Evolutionary conservation across 345 rosid species (phyloP).

Genomic region (Syzygium oleosum): DNA sequence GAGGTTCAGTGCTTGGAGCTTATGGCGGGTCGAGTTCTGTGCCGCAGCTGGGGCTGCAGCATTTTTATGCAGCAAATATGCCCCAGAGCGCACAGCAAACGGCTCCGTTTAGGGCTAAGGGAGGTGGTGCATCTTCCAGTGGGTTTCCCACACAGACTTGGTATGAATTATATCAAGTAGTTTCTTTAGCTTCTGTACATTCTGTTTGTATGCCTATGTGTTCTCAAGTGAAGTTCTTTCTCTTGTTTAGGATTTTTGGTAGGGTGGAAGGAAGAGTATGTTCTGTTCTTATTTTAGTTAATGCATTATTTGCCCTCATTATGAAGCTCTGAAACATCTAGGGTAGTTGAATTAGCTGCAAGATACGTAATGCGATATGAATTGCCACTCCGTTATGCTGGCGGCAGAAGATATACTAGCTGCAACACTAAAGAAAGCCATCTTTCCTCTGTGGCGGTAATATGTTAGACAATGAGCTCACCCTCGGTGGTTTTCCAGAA

Average conservation of each 20-base stretch:
- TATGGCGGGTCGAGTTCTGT: constrained; percentile 49
- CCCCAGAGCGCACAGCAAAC: constrained; percentile 18
- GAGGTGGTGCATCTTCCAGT: constrained; percentile 18
- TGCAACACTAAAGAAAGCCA: neutral
- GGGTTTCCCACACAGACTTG: constrained; percentile 34
- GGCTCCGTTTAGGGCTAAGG: constrained; percentile 22
- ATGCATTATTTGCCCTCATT: neutral
- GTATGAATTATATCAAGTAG: constrained; percentile 23
- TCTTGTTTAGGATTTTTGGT: neutral
- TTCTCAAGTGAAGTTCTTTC: neutral
- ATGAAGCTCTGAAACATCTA: neutral
- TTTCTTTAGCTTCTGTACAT: neutral
- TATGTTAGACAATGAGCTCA: neutral
- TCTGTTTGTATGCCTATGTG: neutral
- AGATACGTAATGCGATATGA: neutral
- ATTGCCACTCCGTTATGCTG: neutral
- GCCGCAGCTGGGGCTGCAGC: constrained; percentile 6
- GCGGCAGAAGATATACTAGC: neutral
- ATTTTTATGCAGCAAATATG: constrained; percentile 15
- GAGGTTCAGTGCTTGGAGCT: constrained; percentile 22
- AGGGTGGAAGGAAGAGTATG: neutral
- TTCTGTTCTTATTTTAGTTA: neutral
- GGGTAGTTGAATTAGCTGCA: neutral
- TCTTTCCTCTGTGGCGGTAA: neutral
- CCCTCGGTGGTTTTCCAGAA: neutral